Evolutionary conservation across 2,329 filamentous ascomycete genomes (phyloP).

Genomic region (Trichoderma cornu-damae): DNA sequence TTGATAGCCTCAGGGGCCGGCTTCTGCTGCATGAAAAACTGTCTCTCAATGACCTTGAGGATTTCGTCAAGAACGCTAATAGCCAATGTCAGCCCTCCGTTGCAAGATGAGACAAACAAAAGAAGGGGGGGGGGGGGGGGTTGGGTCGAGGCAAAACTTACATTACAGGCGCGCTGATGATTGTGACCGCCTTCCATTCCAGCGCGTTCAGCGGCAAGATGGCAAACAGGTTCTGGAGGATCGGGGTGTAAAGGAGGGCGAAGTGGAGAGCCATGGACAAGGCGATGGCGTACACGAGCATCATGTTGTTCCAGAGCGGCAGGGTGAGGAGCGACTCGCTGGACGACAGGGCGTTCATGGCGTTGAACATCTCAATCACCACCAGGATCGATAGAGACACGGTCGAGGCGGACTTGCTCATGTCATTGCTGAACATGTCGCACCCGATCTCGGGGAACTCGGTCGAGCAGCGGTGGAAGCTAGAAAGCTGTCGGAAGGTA

Average conservation of each 20-base stretch:
- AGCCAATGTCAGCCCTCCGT: slow-evolving; percentile 24
- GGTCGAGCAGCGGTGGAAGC: slow-evolving; percentile 89
- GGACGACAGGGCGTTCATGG: slow-evolving; percentile 94
- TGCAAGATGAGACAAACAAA: neutral
- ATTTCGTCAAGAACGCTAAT: slow-evolving; percentile 72
- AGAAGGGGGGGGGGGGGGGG: neutral
- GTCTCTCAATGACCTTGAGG: slow-evolving; percentile 72
- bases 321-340: slow-evolving; percentile 91
- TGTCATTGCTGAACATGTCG: slow-evolving; percentile 80
- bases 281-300: slow-evolving; percentile 89
- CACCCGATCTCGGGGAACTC: slow-evolving; percentile 88
- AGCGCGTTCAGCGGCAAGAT: slow-evolving; percentile 79
- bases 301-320: slow-evolving; percentile 97
- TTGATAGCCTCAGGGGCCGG: slow-evolving; percentile 33
- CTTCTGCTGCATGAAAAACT: slow-evolving; percentile 55
- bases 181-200: slow-evolving; percentile 89
- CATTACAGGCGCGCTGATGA: slow-evolving; percentile 89
- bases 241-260: slow-evolving; percentile 82
- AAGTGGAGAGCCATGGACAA: slow-evolving; percentile 95
- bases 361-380: slow-evolving; percentile 99
- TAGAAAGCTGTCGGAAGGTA: slow-evolving; percentile 77
- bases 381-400: slow-evolving; percentile 89
- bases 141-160: slow-evolving; percentile 46
- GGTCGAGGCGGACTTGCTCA: slow-evolving; percentile 85
- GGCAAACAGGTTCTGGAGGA: slow-evolving; percentile 82